Conservation (phyloP, 2,329 filamentous ascomycete genomes). For the Colletotrichum eremochloae region DNA sequence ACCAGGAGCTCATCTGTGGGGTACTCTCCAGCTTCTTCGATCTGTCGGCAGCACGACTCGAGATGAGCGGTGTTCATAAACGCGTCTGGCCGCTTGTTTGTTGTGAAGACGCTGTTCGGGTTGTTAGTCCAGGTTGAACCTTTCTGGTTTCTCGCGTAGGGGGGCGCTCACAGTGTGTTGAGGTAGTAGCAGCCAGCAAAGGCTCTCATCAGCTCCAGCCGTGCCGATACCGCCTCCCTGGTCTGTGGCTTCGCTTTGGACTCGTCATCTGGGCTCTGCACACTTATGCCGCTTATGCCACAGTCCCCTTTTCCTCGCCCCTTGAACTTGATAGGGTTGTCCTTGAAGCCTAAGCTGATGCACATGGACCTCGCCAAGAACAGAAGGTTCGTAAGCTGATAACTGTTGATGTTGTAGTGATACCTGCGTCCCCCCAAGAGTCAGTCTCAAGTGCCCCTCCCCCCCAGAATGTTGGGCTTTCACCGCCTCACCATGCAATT, state of each 20-base stretch:
- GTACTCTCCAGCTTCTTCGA: slow-evolving; percentile 58
- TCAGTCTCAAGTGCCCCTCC: neutral
- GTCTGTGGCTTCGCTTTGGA: slow-evolving; percentile 29
- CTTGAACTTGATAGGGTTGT: slow-evolving; percentile 45
- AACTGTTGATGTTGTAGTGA: slow-evolving; percentile 62
- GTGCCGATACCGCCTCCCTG: slow-evolving; percentile 46
- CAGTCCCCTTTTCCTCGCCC: slow-evolving; percentile 33
- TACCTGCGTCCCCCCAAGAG: slow-evolving; percentile 51
- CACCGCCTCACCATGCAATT: slow-evolving; percentile 60
- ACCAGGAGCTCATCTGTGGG: slow-evolving; percentile 60
- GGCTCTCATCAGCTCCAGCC: slow-evolving; percentile 60
- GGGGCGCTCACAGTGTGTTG: slow-evolving; percentile 59
- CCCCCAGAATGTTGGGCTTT: neutral
- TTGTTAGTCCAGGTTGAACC: neutral
- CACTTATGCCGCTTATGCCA: slow-evolving; percentile 22
- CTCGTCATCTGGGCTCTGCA: slow-evolving; percentile 7
- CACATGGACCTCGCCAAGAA: slow-evolving; percentile 63
- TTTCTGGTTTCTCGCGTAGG: neutral
- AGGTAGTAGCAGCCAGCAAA: slow-evolving; percentile 65
- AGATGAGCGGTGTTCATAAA: slow-evolving; percentile 62
- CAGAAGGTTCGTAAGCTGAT: slow-evolving; percentile 63
- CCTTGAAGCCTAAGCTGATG: slow-evolving; percentile 55
- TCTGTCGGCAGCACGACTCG: slow-evolving; percentile 57
- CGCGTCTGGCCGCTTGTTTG: slow-evolving; percentile 62
- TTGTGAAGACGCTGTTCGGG: slow-evolving; percentile 55